These are phyloP conservation scores for Termitomyces titanicus DNA, from an alignment of 768 basidiomycete species.

Conservation along the genomic window DNA sequence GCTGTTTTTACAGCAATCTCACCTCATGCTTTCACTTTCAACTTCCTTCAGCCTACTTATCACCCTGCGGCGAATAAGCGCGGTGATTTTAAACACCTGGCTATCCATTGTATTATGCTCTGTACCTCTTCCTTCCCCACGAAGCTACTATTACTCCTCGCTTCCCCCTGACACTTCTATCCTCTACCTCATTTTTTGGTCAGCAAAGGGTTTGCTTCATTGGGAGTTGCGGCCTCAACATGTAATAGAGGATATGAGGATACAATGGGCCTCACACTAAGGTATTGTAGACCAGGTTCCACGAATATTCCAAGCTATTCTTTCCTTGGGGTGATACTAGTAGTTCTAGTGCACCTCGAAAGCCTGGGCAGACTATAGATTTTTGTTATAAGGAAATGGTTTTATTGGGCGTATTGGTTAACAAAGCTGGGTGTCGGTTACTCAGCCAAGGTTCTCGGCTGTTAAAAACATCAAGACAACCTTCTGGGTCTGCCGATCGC, in stretches of 20 bases:
- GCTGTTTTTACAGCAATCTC: not conserved
- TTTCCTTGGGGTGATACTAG: too few relatives aligned
- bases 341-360: too few relatives aligned
- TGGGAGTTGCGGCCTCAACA: not conserved
- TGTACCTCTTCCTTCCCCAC: not conserved
- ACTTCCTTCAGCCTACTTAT: too few relatives aligned
- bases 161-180: not conserved
- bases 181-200: not conserved
- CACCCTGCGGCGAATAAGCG: not conserved
- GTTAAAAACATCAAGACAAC: not conserved
- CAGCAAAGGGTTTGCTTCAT: not conserved
- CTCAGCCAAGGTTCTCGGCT: not conserved
- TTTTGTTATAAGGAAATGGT: too few relatives aligned
- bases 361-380: too few relatives aligned
- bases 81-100: not conserved
- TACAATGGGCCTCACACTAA: too few relatives aligned
- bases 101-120: not conserved
- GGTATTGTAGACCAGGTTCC: too few relatives aligned
- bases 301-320: too few relatives aligned
- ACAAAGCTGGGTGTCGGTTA: not conserved
- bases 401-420: not conserved
- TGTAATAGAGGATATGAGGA: too few relatives aligned
- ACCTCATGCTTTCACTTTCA: not conserved
- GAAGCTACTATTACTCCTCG: not conserved
- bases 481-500: not conserved